A percentile compares a stretch with the other conserved stretches of the same genome.
phyloP scores from a whole-genome alignment of 2,329 filamentous ascomycete species.

The Alternaria angustiovoidea region DNA sequence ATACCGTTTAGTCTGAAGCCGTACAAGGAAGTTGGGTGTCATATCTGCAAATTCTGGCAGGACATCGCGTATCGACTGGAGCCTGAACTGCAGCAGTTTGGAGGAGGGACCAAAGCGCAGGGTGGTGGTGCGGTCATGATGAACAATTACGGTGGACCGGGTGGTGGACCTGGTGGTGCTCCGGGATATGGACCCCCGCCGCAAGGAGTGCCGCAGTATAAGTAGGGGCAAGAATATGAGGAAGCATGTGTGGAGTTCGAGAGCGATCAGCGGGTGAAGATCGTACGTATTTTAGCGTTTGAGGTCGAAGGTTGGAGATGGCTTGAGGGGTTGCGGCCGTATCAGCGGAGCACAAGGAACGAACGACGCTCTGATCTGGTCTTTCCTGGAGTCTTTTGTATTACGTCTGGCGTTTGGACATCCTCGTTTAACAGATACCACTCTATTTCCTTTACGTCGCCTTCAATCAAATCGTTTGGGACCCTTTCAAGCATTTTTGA shows the following conservation, averaged over 20 bases:
- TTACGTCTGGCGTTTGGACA: neutral
- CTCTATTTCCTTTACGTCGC: neutral
- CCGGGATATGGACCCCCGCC: slow-evolving; percentile 21
- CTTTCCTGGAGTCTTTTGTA: too few relatives aligned
- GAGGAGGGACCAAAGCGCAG: slow-evolving; percentile 14
- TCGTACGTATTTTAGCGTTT: too few relatives aligned
- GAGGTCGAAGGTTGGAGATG: too few relatives aligned
- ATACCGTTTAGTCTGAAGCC: slow-evolving; percentile 71
- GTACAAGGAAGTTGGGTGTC: slow-evolving; percentile 71
- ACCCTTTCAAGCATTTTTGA: too few relatives aligned
- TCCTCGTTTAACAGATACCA: neutral
- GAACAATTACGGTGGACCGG: slow-evolving; percentile 5
- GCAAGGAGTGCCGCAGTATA: slow-evolving; percentile 25
- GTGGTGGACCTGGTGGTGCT: neutral
- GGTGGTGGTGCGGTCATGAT: slow-evolving; percentile 26
- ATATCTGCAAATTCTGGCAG: slow-evolving; percentile 79
- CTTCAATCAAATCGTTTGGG: too few relatives aligned
- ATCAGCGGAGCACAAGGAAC: too few relatives aligned
- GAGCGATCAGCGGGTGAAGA: too few relatives aligned
- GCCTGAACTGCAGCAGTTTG: slow-evolving; percentile 43
- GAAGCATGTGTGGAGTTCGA: too few relatives aligned
- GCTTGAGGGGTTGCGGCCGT: too few relatives aligned
- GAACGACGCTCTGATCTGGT: too few relatives aligned
- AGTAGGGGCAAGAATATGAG: neutral
- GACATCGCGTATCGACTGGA: slow-evolving; percentile 55